Percentiles rank a stretch among this genome's conserved stretches.
phyloP scores from a whole-genome alignment of 2,329 filamentous ascomycete genomes.

The Byssothecium circinans region DNA sequence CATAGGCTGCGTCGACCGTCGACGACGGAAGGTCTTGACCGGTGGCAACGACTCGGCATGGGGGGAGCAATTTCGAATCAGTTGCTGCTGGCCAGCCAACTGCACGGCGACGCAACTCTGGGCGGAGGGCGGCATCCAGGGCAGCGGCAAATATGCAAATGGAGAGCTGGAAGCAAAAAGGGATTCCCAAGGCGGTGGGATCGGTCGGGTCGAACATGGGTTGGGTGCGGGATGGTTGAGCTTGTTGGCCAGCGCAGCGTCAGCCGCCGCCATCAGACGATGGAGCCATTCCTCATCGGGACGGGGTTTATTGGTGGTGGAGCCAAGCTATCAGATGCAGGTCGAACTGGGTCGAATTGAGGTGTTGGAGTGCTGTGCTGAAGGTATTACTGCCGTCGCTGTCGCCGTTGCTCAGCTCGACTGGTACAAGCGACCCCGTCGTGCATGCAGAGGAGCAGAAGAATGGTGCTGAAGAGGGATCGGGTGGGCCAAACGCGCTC shows the following conservation, averaged over 20 bases:
- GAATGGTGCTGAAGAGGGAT: not conserved
- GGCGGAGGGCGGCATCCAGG: no score
- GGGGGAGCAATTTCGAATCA: no score
- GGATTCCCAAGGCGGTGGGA: constrained; percentile 26
- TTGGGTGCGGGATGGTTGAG: constrained; percentile 17
- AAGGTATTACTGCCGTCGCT: not conserved
- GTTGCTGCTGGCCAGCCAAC: no score
- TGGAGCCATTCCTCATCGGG: constrained; percentile 13
- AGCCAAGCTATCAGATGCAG: constrained; percentile 21
- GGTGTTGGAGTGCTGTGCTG: not conserved
- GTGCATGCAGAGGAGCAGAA: not conserved
- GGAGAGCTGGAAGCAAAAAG: constrained; percentile 11
- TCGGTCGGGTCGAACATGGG: constrained; percentile 18
- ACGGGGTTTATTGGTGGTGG: constrained; percentile 13
- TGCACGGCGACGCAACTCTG: no score
- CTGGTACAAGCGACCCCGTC: not conserved
- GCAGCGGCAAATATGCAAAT: constrained; percentile 5
- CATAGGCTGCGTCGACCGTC: no score
- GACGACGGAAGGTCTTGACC: no score
- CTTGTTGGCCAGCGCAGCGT: constrained; percentile 20
- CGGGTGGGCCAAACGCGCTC: no score
- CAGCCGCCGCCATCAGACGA: constrained; percentile 9
- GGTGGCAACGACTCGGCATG: no score
- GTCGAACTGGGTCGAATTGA: constrained; percentile 5
- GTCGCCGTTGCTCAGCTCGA: not conserved